Base-by-base conservation (phyloP, 805 yeast genomes). In the Starmerella tilneyi region DNA sequence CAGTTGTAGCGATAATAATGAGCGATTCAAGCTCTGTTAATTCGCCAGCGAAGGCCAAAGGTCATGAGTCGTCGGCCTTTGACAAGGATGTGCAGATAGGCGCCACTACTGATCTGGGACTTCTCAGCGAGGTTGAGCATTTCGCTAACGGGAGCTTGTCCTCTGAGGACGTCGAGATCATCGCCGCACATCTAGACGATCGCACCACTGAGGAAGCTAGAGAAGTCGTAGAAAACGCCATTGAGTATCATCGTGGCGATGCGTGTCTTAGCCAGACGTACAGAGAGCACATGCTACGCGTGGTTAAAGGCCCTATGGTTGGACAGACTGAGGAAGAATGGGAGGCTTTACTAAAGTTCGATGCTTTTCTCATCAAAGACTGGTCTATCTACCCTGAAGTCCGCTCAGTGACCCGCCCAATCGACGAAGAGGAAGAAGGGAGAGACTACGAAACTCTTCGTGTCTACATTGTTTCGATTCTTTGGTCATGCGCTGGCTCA, bases 341-440 rank as follows among this genome's bases (percentile, higher is more conserved):
- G 47, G 47, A 46, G 15, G 40, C 26, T 5, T 17, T 45, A 13
- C 46, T 51, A 27, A 63, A 60, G 44, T 57, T 68, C 24, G 70
- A 71, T 48, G 74, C 75, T 3, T 68, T 66, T 21, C 56, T 73
- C 32, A 63, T 62, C 41, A 40, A 51, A 31, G 62, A 56, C 46
- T 71, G 70, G 58, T 73, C 79, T 1, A 78, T 79, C 4, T 75
- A 75, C 49, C 78, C 80, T 3, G 80, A 77, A 56, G 76, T 77
- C n/a, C 61, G 81, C 23, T 70, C 79, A 9, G 72, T 75, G 24
- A 70, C 74, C 6, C 72, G 68, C 23, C 72, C 78, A 2, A 63
- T 56, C 38, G 80, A 75, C 52, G 78, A 75, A 43, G 72, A 73
- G 2, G 44, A 51, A 9, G 47, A 52, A 15, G 56, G 66, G 29